These are phyloP conservation scores for Lumnitzera racemosa DNA, from an alignment of 345 rosid species.

Conservation along the genomic window DNA sequence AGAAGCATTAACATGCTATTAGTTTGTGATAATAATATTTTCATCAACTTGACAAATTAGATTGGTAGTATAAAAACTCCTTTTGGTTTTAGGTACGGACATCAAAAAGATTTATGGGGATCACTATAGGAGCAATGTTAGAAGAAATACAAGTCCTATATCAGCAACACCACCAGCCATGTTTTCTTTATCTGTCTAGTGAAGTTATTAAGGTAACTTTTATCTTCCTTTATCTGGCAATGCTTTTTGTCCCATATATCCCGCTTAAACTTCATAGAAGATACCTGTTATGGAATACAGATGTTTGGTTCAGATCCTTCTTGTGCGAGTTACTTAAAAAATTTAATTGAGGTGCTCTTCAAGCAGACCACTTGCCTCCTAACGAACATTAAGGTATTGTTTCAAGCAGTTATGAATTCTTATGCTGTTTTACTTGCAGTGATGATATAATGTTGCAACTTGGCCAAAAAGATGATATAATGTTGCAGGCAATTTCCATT, in stretches of 20 bases:
- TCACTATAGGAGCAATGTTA: conserved; percentile 89
- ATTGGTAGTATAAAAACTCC: not conserved
- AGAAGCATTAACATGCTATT: no score
- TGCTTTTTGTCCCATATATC: not conserved
- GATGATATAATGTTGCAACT: no score
- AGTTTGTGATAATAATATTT: not conserved
- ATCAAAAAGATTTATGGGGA: conserved; percentile 88
- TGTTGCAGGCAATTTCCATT: not conserved
- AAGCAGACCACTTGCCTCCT: conserved; percentile 74
- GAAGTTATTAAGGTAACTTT: conserved; percentile 92
- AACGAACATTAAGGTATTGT: conserved; percentile 69
- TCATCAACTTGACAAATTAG: not conserved
- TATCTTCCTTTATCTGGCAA: not conserved
- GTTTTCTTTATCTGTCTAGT: conserved; percentile 97
- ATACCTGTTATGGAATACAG: conserved; percentile 33
- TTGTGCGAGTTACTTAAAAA: conserved; percentile 76
- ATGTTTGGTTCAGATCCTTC: conserved; percentile 96
- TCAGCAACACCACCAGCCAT: conserved; percentile 93
- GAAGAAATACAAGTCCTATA: conserved; percentile 86
- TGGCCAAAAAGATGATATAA: not conserved
- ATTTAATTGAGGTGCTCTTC: conserved; percentile 85
- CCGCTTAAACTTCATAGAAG: conserved; percentile 4
- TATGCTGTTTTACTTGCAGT: conserved; percentile 7
- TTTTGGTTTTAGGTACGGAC: conserved; percentile 56
- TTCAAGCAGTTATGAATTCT: conserved; percentile 5